Evolutionary conservation across 352 stramenopile species (phyloP).

Genomic region (Phytophthora europaea): DNA sequence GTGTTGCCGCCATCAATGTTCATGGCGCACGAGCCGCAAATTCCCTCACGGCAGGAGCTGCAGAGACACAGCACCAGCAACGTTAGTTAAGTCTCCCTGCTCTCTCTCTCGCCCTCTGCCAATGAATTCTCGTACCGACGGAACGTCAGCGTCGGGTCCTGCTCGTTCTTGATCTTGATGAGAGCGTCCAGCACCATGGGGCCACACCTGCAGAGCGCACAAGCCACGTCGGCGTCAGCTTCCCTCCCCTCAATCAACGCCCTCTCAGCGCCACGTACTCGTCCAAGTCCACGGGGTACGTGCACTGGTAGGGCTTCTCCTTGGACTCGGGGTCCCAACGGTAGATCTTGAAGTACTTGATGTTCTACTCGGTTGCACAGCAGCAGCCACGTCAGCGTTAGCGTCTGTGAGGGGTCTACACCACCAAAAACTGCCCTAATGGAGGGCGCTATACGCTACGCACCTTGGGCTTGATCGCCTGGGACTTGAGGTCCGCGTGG

Average conservation of each 20-base stretch:
- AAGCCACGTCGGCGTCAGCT: constrained; percentile 9
- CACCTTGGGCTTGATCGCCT: constrained; percentile 82
- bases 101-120: neutral
- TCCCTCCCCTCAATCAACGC: neutral
- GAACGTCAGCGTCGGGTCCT: constrained; percentile 99
- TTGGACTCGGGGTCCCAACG: constrained; percentile 98
- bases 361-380: constrained; percentile 69
- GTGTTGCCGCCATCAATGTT: constrained; percentile 99
- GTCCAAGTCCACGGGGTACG: constrained; percentile 98
- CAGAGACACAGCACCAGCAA: constrained; percentile 13
- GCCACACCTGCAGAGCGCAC: constrained; percentile 80
- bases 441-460: constrained; percentile 1
- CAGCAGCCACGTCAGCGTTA: constrained; percentile 11
- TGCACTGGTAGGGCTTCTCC: constrained; percentile 95
- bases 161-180: constrained; percentile 99
- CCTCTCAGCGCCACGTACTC: constrained; percentile 79
- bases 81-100: neutral
- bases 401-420: neutral
- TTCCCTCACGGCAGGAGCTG: constrained; percentile 98
- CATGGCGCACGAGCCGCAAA: constrained; percentile 99
- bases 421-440: constrained; percentile 21
- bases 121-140: constrained; percentile 73
- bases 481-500: constrained; percentile 78
- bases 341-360: constrained; percentile 99
- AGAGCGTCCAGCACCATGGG: constrained; percentile 99